phyloP scores from a whole-genome alignment of 306 rosid species.

The Trifolium dubium region DNA sequence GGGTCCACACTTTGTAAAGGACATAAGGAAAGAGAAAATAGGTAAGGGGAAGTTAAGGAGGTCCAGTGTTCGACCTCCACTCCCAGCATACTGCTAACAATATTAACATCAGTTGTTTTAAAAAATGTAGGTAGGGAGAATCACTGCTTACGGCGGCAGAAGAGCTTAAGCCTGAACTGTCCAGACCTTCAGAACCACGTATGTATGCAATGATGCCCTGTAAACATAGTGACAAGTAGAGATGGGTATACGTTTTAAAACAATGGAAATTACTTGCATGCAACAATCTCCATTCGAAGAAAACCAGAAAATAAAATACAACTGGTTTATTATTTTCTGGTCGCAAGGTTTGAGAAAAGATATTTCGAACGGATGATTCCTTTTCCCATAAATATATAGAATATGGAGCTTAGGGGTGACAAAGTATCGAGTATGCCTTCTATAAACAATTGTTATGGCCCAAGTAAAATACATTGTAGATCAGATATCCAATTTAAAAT shows the following conservation, averaged over 20 bases:
- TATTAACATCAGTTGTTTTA: neutral
- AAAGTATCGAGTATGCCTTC: conserved; percentile 21
- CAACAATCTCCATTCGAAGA: conserved; percentile 23
- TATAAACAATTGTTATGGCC: neutral
- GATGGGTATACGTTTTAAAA: conserved; percentile 20
- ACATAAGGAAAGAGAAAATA: conserved; percentile 31
- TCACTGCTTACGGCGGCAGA: conserved; percentile 89
- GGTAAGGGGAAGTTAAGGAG: conserved; percentile 9
- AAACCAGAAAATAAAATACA: conserved; percentile 31
- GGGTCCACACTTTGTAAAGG: conserved; percentile 32
- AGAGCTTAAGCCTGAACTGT: conserved; percentile 97
- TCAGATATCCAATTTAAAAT: conserved; percentile 25
- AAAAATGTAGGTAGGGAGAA: conserved; percentile 28
- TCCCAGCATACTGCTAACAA: neutral
- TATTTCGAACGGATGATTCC: conserved; percentile 10
- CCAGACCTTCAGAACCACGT: conserved; percentile 78
- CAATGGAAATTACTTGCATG: conserved; percentile 27
- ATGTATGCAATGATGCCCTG: conserved; percentile 88
- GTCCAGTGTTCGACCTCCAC: neutral
- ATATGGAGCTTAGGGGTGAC: conserved; percentile 11
- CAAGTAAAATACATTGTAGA: conserved; percentile 7
- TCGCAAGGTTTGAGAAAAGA: conserved; percentile 17
- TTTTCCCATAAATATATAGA: conserved; percentile 10
- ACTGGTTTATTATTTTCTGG: conserved; percentile 26
- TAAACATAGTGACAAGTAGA: conserved; percentile 43